Percentiles rank a stretch among this genome's conserved stretches.
Evolutionary conservation across 2,329 filamentous ascomycete genomes (phyloP).

Genomic region (Amesomyces nigricolor): DNA sequence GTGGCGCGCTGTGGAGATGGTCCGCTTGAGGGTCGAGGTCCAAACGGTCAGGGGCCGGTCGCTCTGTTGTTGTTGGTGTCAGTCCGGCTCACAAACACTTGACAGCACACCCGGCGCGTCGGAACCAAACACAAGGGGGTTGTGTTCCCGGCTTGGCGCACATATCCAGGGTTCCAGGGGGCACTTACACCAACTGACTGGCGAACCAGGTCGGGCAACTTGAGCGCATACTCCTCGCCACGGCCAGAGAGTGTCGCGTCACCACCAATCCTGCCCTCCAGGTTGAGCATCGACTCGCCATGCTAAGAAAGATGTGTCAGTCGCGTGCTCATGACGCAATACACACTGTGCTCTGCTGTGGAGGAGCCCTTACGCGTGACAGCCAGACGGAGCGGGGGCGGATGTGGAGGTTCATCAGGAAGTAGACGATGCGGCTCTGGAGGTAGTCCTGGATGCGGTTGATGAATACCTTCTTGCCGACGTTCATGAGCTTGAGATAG

Average conservation of each 20-base stretch:
- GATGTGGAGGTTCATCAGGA: constrained; percentile 97
- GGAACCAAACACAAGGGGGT: background rate
- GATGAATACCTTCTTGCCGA: constrained; percentile 94
- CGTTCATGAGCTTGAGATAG: constrained; percentile 96
- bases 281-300: constrained; percentile 89
- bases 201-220: constrained; percentile 76
- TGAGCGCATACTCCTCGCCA: constrained; percentile 79
- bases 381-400: constrained; percentile 95
- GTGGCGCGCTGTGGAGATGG: constrained; percentile 84
- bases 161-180: constrained; percentile 7
- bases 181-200: constrained; percentile 75
- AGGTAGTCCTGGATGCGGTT: constrained; percentile 96
- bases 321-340: background rate
- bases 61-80: constrained; percentile 39
- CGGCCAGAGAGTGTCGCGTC: constrained; percentile 82
- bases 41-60: constrained; percentile 57
- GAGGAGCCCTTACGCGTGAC: constrained; percentile 62
- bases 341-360: background rate
- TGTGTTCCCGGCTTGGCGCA: constrained; percentile 19
- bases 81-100: constrained; percentile 1
- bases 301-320: constrained; percentile 51
- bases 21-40: constrained; percentile 66
- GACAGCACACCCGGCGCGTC: background rate
- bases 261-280: constrained; percentile 85
- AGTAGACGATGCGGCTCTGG: constrained; percentile 94